Evolutionary conservation across 345 rosid species (phyloP), one percentile per base, ranked within the genome.

Genomic region (Litchi chinensis): DNA sequence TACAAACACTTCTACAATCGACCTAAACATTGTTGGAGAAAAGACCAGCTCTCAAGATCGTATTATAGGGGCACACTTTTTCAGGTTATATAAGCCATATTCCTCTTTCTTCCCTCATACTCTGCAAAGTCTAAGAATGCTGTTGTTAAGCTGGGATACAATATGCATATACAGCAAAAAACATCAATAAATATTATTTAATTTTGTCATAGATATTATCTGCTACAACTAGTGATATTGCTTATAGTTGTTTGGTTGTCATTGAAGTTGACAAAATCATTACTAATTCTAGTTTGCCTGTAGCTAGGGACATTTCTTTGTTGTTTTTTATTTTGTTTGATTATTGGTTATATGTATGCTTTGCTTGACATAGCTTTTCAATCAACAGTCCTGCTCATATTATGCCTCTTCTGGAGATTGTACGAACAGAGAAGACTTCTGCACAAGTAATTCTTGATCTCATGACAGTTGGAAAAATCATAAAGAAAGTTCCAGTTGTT

Each of bases 341-440:
- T 41, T 75, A 76, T 37, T 40, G 16, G 16, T 54, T 67, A 32
- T 32, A 8, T 73, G 26, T 63, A 63, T 80, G 37, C 12, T 73
- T 71, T 71, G 19, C 63, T 19, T 82, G 70, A 74, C 70, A 8
- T 57, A 64, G 28, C 71, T 88, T 39, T 82, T 74, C 66, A 18
- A 63, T 85, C 70, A 65, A 82, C 87, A 95, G 98, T 82, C 99
- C 99, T 73, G 99, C 99, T 65, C 98, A 96, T 83, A 84, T 94
- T 77, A 96, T 94, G 99, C 90, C 99, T 67, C 95, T 96, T 80
- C 88, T 94, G 77, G 99, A 96, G 93, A 94, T 94, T 76, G 97
- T 96, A 64, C 86, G 95, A 71, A 85, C 98, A 15, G 86, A 90
- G 67, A 93, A 82, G 71, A 96, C 98, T 76, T 94, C 97, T 68